These are phyloP conservation scores for Thalassiosira livingstoniorum DNA, from an alignment of 352 stramenopile species.

Conservation along the genomic window DNA sequence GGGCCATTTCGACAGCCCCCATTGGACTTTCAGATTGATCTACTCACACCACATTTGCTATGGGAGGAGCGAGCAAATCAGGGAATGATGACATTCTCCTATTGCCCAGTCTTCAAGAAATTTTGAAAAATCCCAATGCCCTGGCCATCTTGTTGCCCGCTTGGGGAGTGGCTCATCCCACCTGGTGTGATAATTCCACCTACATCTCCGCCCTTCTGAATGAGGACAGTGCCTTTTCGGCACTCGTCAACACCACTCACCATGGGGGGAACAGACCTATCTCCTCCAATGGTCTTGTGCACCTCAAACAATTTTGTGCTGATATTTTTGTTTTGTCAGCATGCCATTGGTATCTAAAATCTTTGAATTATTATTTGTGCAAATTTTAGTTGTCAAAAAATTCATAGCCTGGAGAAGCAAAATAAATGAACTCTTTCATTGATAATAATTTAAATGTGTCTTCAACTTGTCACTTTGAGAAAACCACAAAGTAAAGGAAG, in stretches of 20 bases:
- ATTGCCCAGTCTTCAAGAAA: constrained; percentile 81
- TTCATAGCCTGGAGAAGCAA: too few species aligned
- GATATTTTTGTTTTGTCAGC: constrained; percentile 73
- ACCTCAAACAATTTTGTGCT: constrained; percentile 78
- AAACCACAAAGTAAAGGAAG: too few species aligned
- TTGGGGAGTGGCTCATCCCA: constrained; percentile 68
- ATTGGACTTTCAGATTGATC: constrained; percentile 78
- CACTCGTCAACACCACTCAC: constrained; percentile 74
- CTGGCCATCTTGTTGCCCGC: constrained; percentile 78
- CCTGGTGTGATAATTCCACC: constrained; percentile 82
- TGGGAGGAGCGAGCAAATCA: not conserved
- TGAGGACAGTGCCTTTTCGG: constrained; percentile 55
- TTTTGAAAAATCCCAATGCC: constrained; percentile 84
- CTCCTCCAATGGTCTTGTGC: constrained; percentile 75
- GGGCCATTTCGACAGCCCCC: constrained; percentile 79
- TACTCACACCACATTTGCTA: not conserved
- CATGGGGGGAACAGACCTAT: constrained; percentile 84
- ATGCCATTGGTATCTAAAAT: too few species aligned
- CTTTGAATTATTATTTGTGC: too few species aligned
- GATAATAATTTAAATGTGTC: too few species aligned
- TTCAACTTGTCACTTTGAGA: too few species aligned
- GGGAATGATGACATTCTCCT: constrained; percentile 78
- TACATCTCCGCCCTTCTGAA: constrained; percentile 57
- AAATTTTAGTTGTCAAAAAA: too few species aligned
- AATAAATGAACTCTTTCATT: too few species aligned